Evolutionary conservation across 2,329 filamentous ascomycete species (phyloP), one percentile per base, ranked within the genome.

Genomic region (Penicillium sp.): DNA sequence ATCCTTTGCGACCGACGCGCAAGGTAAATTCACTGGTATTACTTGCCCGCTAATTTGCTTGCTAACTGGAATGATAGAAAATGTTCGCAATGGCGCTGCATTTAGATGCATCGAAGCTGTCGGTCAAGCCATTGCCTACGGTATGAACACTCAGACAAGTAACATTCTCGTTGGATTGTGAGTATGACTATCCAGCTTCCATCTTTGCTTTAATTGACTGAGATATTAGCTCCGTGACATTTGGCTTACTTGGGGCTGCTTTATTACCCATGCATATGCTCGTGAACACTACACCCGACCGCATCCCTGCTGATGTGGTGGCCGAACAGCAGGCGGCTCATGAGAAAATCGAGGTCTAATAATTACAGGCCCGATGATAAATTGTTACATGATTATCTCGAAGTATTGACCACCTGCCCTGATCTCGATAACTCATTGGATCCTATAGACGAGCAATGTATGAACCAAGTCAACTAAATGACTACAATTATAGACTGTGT

Each of bases 1-100:
- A 1, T 77, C 75, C 1, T 78, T 77, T 60, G 75, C 73, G 2
- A 75, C 74, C 0, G 73, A 77, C 58, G 75, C 75, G 0, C 75
- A 77, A 53, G 69, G 73, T 73, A 44, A 58, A 49, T 55, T 29
- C 8, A 7, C 3, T 6, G 0, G 14, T 41, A 16, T 19, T 5
- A 5, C 27, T 29, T n/a, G 1, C n/a, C 9, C 4, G 1, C 14
- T 11, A 29, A 11, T 4, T n/a, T 26, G 26, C 22, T 51, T 26
- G 26, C 33, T 51, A 21, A 51, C 4, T 26, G 3, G 7, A 5
- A n/a, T 27, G 13, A 7, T 39, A 74, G 70, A 74, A 55, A 77
- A 77, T 31, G 74, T 77, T n/a, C 73, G 75, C 1, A 77, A 77
- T 49, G 75, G 75, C 6, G 75, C 75, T 31, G 73, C 73, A 35